A percentile compares a stretch with the other conserved stretches of the same genome.
Evolutionary conservation across 768 basidiomycete genomes (phyloP).

Genomic region (Lactarius pseudohatsudake): DNA sequence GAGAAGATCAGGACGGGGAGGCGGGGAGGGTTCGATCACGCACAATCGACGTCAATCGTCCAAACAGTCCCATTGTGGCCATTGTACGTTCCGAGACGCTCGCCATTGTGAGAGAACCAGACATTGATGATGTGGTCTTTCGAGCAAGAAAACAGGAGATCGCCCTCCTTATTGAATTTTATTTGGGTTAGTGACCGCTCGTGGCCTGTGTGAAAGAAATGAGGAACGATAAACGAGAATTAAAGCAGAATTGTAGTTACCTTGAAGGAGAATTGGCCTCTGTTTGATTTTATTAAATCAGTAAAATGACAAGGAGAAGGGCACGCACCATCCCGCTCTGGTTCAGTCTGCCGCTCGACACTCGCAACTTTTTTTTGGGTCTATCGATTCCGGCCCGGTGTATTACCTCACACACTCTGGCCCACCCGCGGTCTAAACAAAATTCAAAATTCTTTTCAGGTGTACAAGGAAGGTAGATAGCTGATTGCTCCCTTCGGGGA

Average conservation of each 20-base stretch:
- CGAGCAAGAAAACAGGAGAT: conserved; percentile 91
- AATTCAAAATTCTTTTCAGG: not conserved
- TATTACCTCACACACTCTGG: not conserved
- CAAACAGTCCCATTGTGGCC: conserved; percentile 96
- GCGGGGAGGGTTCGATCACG: conserved; percentile 35
- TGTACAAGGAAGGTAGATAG: not conserved
- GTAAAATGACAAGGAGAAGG: not conserved
- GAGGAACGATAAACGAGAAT: conserved; percentile 29
- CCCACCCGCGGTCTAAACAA: not conserved
- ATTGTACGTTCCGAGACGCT: conserved; percentile 93
- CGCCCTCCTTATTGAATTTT: conserved; percentile 96
- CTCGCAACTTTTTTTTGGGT: not conserved
- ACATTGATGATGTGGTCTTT: conserved; percentile 96
- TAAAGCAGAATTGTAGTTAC: conserved; percentile 35
- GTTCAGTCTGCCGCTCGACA: not conserved
- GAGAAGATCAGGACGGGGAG: not conserved
- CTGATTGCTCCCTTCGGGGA: conserved; percentile 67
- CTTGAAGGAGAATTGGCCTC: not conserved
- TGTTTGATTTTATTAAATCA: not conserved
- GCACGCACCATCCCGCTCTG: not conserved
- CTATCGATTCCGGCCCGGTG: not conserved
- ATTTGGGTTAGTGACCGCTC: conserved; percentile 97
- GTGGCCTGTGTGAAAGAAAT: conserved; percentile 60
- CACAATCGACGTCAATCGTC: conserved; percentile 96
- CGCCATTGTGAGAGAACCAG: conserved; percentile 97